Evolutionary conservation across 805 yeast genomes (phyloP).

Genomic region (Pichia cephalocereana): DNA sequence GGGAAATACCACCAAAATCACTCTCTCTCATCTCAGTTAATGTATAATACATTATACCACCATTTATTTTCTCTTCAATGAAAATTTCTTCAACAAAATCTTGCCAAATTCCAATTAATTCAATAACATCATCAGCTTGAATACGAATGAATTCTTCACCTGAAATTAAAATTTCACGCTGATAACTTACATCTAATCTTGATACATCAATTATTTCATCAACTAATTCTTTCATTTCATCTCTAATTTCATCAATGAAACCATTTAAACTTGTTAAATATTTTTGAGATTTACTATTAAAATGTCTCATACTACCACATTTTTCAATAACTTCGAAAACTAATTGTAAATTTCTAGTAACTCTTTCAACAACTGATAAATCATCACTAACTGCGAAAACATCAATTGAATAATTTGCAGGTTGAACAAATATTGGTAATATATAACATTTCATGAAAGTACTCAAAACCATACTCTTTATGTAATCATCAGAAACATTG

Average conservation of each 20-base stretch:
- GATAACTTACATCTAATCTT: constrained; percentile 51
- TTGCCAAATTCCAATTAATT: constrained; percentile 33
- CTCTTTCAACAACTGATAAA: constrained; percentile 17
- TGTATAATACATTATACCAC: constrained; percentile 3
- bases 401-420: constrained; percentile 49
- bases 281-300: constrained; percentile 44
- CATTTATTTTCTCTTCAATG: not conserved
- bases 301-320: constrained; percentile 58
- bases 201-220: constrained; percentile 42
- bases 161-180: constrained; percentile 45
- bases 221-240: constrained; percentile 36
- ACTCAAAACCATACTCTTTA: constrained; percentile 61
- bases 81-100: constrained; percentile 30
- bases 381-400: constrained; percentile 17
- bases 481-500: constrained; percentile 48
- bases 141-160: constrained; percentile 40
- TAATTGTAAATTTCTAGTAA: constrained; percentile 43
- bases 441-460: constrained; percentile 47
- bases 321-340: constrained; percentile 55
- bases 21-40: constrained; percentile 2
- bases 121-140: constrained; percentile 36
- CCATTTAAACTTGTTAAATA: constrained; percentile 77
- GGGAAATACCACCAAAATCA: not conserved
- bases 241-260: constrained; percentile 45
- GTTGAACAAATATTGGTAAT: constrained; percentile 36